These are phyloP conservation scores for Coniochaeta prunicola DNA, from an alignment of 2,329 filamentous ascomycete genomes.

Conservation along the genomic window DNA sequence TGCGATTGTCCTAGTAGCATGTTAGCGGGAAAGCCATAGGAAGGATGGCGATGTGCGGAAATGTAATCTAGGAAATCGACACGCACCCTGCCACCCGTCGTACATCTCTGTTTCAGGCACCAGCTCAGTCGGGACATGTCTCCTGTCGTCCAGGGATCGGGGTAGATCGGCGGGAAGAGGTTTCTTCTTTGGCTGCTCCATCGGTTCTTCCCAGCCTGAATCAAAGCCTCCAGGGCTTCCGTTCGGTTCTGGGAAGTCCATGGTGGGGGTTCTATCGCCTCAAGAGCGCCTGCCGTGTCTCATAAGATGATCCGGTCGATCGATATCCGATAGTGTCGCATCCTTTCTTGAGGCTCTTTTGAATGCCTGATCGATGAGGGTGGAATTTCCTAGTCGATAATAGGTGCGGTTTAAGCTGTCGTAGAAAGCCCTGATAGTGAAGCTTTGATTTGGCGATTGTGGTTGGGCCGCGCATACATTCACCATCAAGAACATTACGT, in stretches of 20 bases:
- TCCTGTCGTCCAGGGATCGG: constrained; percentile 83
- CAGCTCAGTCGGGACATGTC: constrained; percentile 57
- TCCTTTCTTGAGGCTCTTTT: background rate
- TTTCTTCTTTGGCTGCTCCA: constrained; percentile 29
- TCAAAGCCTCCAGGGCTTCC: constrained; percentile 28
- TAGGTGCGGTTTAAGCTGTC: background rate
- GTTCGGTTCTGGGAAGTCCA: constrained; percentile 51
- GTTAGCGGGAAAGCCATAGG: constrained; percentile 12
- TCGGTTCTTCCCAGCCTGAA: constrained; percentile 25
- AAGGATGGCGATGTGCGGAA: background rate
- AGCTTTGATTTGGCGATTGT: background rate
- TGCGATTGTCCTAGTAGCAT: constrained; percentile 73
- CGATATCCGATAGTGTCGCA: background rate
- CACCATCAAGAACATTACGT: background rate
- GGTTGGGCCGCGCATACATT: background rate
- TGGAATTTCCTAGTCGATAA: background rate
- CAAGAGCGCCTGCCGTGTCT: background rate
- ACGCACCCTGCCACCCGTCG: constrained; percentile 90
- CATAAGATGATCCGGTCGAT: constrained; percentile 1
- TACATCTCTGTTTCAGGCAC: constrained; percentile 91
- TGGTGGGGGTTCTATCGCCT: constrained; percentile 30
- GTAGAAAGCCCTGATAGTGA: background rate
- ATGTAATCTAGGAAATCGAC: constrained; percentile 9
- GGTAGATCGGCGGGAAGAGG: constrained; percentile 77
- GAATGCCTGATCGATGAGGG: background rate